Conservation (phyloP, 2,329 filamentous ascomycete genomes). For the Trichoderma sp. region DNA sequence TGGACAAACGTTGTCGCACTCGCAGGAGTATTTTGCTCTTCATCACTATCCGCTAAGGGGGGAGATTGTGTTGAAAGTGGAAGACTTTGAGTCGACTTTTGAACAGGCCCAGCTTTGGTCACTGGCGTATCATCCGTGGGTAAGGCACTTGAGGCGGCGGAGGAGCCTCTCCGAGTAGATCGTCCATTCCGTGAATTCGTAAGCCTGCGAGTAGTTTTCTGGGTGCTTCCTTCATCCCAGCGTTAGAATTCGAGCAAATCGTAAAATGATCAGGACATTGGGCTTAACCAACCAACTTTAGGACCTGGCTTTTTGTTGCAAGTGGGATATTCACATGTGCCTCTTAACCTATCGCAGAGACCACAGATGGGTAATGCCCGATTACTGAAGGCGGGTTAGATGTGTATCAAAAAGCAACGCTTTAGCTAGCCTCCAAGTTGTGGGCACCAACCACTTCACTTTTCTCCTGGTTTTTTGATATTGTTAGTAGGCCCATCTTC, state of each 20-base stretch:
- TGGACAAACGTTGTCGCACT: neutral
- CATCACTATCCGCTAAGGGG: neutral
- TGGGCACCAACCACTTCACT: too few species aligned
- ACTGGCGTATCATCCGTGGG: neutral
- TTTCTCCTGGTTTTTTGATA: too few species aligned
- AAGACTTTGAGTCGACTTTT: too few species aligned
- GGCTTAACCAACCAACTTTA: too few species aligned
- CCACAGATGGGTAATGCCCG: neutral
- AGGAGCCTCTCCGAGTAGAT: neutral
- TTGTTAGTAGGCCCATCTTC: too few species aligned
- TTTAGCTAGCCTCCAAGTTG: too few species aligned
- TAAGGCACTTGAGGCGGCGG: neutral
- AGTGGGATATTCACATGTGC: slow-evolving; percentile 4
- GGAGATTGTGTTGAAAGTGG: neutral
- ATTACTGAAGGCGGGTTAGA: neutral
- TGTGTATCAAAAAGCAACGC: neutral
- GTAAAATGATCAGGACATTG: too few species aligned
- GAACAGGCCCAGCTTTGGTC: too few species aligned
- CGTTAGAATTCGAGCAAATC: neutral
- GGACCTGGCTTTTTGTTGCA: neutral
- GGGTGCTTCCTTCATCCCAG: neutral
- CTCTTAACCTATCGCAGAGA: neutral
- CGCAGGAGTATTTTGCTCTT: neutral
- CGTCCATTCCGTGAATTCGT: neutral
- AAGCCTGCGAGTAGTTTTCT: neutral